Evolutionary conservation across 768 basidiomycete genomes (phyloP).

Genomic region (Amanita phalloides): DNA sequence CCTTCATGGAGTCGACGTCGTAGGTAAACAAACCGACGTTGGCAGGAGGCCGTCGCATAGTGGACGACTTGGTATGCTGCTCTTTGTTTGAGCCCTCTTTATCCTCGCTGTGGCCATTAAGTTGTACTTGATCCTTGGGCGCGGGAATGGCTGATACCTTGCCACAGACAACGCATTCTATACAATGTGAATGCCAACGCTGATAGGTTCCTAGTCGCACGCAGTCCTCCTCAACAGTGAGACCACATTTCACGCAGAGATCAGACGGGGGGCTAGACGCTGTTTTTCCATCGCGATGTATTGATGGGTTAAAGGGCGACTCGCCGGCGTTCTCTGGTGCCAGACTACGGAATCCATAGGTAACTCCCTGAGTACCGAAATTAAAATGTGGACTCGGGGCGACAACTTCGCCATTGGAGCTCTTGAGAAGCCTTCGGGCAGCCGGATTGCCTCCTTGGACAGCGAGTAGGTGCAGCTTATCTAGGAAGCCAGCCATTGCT

Average conservation of each 20-base stretch:
- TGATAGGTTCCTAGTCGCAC: constrained; percentile 92
- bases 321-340: constrained; percentile 89
- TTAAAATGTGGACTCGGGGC: constrained; percentile 36
- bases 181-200: constrained; percentile 92
- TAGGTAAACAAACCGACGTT: constrained; percentile 73
- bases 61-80: constrained; percentile 48
- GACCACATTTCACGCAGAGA: constrained; percentile 79
- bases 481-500: constrained; percentile 84
- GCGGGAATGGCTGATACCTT: constrained; percentile 58
- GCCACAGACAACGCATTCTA: constrained; percentile 78
- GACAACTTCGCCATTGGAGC: constrained; percentile 55
- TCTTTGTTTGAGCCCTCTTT: constrained; percentile 27
- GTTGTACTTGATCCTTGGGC: constrained; percentile 38
- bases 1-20: constrained; percentile 58
- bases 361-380: constrained; percentile 75
- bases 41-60: constrained; percentile 66
- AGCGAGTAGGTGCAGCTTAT: constrained; percentile 86
- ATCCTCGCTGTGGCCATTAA: constrained; percentile 39
- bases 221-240: constrained; percentile 96
- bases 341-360: constrained; percentile 87
- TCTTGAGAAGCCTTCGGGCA: constrained; percentile 66
- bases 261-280: constrained; percentile 78
- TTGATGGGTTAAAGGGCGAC: constrained; percentile 49
- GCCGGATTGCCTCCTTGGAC: constrained; percentile 76
- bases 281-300: constrained; percentile 38